These are phyloP conservation scores for Closterium sp. DNA, from an alignment of 139 green algal genomes.

Conservation along the genomic window DNA sequence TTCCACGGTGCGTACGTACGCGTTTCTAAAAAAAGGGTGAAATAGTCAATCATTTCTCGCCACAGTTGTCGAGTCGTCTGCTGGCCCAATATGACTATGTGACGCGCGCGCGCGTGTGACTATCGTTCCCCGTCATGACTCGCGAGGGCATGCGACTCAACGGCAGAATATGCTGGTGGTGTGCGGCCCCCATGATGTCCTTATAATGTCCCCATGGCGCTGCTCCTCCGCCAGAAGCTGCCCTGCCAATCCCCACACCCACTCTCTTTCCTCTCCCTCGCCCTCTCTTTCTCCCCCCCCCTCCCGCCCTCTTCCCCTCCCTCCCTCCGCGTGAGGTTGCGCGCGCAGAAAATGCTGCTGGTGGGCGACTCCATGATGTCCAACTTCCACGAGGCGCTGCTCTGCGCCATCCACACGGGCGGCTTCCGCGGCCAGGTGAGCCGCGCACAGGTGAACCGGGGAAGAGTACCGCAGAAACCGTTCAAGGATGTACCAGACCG, in stretches of 20 bases:
- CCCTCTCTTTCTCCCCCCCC: neutral
- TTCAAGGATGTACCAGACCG: too few relatives aligned
- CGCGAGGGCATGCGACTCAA: too few relatives aligned
- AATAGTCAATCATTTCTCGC: too few relatives aligned
- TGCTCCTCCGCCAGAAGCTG: too few relatives aligned
- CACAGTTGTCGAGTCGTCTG: too few relatives aligned
- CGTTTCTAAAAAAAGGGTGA: neutral
- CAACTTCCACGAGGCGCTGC: slow-evolving; percentile 9
- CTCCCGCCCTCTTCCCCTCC: neutral
- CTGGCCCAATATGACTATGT: neutral
- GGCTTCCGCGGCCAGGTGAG: neutral
- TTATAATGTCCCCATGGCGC: too few relatives aligned
- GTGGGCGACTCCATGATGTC: slow-evolving; percentile 5
- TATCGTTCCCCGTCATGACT: too few relatives aligned
- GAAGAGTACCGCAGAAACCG: too few relatives aligned
- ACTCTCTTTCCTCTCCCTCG: neutral
- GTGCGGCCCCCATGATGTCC: neutral
- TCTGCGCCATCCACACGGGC: neutral
- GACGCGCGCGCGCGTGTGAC: neutral
- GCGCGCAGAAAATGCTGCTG: neutral
- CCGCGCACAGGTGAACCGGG: too few relatives aligned
- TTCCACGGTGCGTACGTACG: too few relatives aligned
- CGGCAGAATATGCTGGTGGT: neutral
- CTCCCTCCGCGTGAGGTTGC: neutral
- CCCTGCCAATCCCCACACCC: neutral